A percentile compares a stretch with the other conserved stretches of the same genome.
Evolutionary conservation across 2,329 filamentous ascomycete species (phyloP).

Genomic region (Xylariaceae sp.): DNA sequence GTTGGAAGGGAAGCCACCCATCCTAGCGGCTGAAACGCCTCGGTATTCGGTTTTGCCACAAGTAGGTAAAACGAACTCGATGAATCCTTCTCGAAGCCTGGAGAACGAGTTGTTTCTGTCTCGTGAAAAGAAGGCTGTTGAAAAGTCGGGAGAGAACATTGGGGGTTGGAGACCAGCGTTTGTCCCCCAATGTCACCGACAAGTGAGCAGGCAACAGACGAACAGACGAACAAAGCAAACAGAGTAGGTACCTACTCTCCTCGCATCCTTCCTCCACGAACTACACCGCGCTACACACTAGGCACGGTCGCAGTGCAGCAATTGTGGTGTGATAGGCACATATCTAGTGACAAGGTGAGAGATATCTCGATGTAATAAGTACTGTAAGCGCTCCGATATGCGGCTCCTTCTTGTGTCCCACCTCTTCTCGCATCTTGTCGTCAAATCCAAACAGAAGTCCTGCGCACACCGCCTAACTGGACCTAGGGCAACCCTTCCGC

Average conservation of each 20-base stretch:
- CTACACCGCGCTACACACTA: not conserved
- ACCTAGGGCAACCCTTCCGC: not conserved
- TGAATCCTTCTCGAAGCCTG: no score
- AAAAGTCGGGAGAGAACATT: no score
- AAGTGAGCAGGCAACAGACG: no score
- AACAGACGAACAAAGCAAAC: no score
- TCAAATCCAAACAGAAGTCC: not conserved
- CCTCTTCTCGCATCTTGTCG: not conserved
- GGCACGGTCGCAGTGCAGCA: not conserved
- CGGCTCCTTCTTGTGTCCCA: constrained; percentile 12
- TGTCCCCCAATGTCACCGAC: no score
- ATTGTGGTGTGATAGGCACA: not conserved
- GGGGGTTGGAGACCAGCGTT: no score
- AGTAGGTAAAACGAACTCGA: no score
- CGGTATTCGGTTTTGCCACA: not conserved
- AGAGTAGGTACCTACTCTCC: not conserved
- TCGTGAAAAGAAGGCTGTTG: no score
- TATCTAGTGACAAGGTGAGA: not conserved
- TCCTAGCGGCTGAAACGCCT: no score
- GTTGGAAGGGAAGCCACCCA: no score
- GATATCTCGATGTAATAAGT: not conserved
- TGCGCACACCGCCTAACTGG: constrained; percentile 5
- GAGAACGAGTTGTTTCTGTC: no score
- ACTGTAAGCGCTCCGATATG: constrained; percentile 8
- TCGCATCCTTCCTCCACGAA: no score